A percentile compares a stretch with the other conserved stretches of the same genome.
phyloP scores from a whole-genome alignment of 805 yeast species.

The Hanseniaspora lachancei region DNA sequence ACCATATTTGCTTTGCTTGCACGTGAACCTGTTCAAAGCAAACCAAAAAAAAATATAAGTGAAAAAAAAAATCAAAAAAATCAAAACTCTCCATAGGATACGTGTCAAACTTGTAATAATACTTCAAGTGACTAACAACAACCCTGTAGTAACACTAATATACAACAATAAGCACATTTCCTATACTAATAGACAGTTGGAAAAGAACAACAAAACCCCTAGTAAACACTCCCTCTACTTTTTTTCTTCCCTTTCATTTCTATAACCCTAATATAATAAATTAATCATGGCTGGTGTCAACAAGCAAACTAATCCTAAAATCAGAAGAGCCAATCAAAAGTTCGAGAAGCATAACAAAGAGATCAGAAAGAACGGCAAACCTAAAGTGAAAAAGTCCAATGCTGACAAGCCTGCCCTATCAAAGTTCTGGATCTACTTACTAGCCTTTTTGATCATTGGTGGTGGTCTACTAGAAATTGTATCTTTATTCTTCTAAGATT shows the following conservation, averaged over 20 bases:
- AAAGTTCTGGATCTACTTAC: constrained; percentile 47
- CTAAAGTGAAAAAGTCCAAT: constrained; percentile 30
- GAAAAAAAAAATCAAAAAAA: too few relatives aligned
- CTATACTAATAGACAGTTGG: not conserved
- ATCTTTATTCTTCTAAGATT: not conserved
- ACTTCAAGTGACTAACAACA: too few relatives aligned
- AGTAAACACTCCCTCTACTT: constrained; percentile 30
- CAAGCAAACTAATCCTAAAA: constrained; percentile 48
- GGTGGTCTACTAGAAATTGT: constrained; percentile 58
- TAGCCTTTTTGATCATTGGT: constrained; percentile 61
- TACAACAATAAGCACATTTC: too few relatives aligned
- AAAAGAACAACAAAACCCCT: not conserved
- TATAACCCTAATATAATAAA: not conserved
- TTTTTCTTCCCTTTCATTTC: constrained; percentile 22
- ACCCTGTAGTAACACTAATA: too few relatives aligned
- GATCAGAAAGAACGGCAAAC: constrained; percentile 54
- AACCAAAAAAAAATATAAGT: too few relatives aligned
- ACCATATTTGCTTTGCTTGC: too few relatives aligned
- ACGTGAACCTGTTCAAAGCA: too few relatives aligned
- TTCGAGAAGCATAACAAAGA: constrained; percentile 61
- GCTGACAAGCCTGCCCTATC: constrained; percentile 41
- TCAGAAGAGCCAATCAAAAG: constrained; percentile 69
- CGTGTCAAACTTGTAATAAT: too few relatives aligned
- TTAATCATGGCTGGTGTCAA: constrained; percentile 11
- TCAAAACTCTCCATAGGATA: too few relatives aligned